Evolutionary conservation across 345 rosid genomes (phyloP).

Genomic region (Eucalyptus cloeziana): DNA sequence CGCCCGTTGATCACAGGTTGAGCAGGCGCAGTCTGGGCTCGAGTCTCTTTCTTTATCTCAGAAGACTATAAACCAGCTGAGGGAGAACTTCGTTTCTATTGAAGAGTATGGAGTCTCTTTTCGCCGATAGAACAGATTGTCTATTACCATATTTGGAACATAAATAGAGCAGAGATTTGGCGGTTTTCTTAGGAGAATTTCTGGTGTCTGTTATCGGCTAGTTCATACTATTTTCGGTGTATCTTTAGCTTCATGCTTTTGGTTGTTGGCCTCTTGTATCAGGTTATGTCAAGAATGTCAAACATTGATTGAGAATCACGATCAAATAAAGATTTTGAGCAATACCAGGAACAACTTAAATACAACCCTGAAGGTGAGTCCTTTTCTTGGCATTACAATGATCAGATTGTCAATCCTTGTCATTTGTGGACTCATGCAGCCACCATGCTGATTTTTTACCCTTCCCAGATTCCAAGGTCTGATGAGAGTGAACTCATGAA

Average conservation of each 20-base stretch:
- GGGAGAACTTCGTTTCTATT: constrained; percentile 73
- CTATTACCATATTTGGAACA: background rate
- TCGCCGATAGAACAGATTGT: background rate
- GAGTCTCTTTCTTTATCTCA: constrained; percentile 65
- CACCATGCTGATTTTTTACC: background rate
- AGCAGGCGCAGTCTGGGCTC: constrained; percentile 79
- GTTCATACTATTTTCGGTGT: background rate
- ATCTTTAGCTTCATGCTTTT: background rate
- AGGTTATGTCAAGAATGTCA: constrained; percentile 97
- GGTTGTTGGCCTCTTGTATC: constrained; percentile 4
- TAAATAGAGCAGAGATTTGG: background rate
- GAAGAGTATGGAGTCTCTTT: constrained; percentile 38
- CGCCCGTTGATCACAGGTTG: constrained; percentile 37
- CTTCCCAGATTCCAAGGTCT: background rate
- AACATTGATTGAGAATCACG: constrained; percentile 93
- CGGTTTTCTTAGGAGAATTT: background rate
- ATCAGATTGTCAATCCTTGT: background rate
- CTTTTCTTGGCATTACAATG: background rate
- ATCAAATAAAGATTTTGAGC: constrained; percentile 96
- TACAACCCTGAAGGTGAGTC: constrained; percentile 70
- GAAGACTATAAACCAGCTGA: constrained; percentile 57
- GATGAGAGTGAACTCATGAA: background rate
- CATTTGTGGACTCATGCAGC: background rate
- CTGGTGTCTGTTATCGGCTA: background rate
- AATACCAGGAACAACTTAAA: constrained; percentile 90